A percentile compares a stretch with the other conserved stretches of the same genome.
Evolutionary conservation across 2,329 filamentous ascomycete species (phyloP).

Genomic region (Sporothrix schenckii): DNA sequence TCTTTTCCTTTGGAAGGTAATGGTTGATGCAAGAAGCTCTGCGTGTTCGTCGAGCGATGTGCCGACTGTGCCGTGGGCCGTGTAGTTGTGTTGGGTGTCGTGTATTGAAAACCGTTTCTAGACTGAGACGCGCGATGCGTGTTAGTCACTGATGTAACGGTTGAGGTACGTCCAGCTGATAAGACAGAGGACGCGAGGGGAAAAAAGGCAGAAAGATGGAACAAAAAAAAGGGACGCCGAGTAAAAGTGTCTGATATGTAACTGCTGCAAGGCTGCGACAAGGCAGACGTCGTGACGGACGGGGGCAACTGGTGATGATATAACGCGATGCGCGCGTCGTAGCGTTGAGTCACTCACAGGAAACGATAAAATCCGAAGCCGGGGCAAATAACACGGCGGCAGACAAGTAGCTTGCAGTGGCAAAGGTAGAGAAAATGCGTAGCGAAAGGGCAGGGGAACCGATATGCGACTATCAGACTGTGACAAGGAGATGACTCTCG

Average conservation of each 20-base stretch:
- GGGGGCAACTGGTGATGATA: constrained; percentile 45
- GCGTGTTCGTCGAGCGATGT: constrained; percentile 20
- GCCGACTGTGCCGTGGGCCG: constrained; percentile 19
- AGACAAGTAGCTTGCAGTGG: constrained; percentile 36
- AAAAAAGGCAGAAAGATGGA: background rate
- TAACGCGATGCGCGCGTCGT: constrained; percentile 33
- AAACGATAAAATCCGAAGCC: constrained; percentile 42
- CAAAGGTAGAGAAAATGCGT: constrained; percentile 38
- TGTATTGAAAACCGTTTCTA: constrained; percentile 12
- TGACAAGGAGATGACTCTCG: constrained; percentile 61
- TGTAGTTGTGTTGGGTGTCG: constrained; percentile 6
- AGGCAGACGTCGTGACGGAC: background rate
- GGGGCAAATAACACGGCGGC: constrained; percentile 29
- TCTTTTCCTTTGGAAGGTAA: constrained; percentile 18
- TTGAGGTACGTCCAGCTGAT: background rate
- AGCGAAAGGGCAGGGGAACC: constrained; percentile 50
- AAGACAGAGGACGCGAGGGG: background rate
- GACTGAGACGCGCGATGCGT: constrained; percentile 22
- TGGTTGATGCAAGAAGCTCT: constrained; percentile 12
- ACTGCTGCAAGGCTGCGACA: background rate
- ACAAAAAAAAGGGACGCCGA: background rate
- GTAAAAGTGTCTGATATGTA: background rate
- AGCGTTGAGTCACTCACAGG: constrained; percentile 44
- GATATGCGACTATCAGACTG: constrained; percentile 61
- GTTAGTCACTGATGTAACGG: constrained; percentile 13